Percentiles rank a stretch among this genome's conserved stretches.
Conservation (phyloP, 257 asterid genomes). For the Nicotiana undulata region DNA sequence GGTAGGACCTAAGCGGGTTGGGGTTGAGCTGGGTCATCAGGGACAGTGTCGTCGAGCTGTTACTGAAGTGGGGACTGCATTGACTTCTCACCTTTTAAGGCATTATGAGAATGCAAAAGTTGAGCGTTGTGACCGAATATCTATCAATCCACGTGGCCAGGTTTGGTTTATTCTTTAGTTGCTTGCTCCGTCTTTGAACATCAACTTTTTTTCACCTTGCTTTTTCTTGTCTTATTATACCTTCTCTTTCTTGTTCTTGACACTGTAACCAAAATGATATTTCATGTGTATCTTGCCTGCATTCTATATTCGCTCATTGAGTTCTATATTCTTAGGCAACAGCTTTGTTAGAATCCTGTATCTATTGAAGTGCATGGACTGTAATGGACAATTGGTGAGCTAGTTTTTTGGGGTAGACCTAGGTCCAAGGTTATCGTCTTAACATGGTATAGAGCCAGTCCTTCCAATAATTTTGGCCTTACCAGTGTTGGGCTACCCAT, state of each 20-base stretch:
- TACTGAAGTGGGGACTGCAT: slow-evolving; percentile 76
- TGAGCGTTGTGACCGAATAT: slow-evolving; percentile 85
- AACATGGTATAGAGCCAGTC: neutral
- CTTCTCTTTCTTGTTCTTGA: neutral
- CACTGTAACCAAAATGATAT: neutral
- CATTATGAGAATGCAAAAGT: slow-evolving; percentile 74
- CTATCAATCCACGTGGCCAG: slow-evolving; percentile 95
- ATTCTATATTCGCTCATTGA: neutral
- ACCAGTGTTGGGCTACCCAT: neutral
- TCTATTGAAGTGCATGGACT: neutral
- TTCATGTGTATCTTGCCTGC: neutral
- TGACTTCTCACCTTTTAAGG: slow-evolving; percentile 79
- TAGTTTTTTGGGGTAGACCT: neutral
- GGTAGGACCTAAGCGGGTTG: slow-evolving; percentile 86
- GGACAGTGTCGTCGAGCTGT: slow-evolving; percentile 95
- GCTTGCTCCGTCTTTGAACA: slow-evolving; percentile 4
- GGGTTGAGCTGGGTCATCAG: slow-evolving; percentile 73
- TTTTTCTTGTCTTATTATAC: neutral
- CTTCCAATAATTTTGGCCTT: neutral
- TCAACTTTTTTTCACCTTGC: neutral
- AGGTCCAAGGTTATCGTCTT: neutral
- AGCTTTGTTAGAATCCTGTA: neutral
- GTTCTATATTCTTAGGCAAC: neutral
- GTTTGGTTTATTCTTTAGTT: slow-evolving; percentile 23
- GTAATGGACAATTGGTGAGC: neutral